phyloP scores from a whole-genome alignment of 1,284 basidiomycete species.

The Ustilago esculenta region DNA sequence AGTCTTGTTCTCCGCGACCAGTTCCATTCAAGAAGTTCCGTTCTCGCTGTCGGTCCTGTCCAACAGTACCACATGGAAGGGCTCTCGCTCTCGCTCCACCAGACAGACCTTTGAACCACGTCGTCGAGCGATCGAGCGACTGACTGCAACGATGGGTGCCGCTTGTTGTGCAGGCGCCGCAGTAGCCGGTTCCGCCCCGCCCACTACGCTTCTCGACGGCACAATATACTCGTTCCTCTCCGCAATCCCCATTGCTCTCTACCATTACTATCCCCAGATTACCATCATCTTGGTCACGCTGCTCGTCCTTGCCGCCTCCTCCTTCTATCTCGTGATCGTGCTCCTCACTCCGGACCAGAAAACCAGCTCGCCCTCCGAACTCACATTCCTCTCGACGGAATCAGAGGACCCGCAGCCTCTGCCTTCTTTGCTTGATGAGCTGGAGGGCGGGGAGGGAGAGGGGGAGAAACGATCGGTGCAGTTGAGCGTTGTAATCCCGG shows the following conservation, averaged over 20 bases:
- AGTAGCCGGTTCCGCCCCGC: conserved; percentile 13
- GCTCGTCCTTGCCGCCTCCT: background rate
- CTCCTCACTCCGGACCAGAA: conserved; percentile 26
- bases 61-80: too few species aligned
- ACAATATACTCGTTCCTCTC: conserved; percentile 33
- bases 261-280: conserved; percentile 41
- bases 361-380: conserved; percentile 13
- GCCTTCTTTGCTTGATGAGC: conserved; percentile 12
- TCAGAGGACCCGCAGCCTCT: conserved; percentile 9
- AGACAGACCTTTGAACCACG: background rate
- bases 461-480: conserved; percentile 48
- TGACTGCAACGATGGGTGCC: conserved; percentile 39
- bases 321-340: conserved; percentile 27
- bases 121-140: background rate
- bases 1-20: too few species aligned
- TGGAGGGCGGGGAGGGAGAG: background rate
- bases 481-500: conserved; percentile 84
- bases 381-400: conserved; percentile 14
- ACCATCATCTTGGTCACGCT: conserved; percentile 19
- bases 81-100: too few species aligned
- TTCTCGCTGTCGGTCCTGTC: too few species aligned
- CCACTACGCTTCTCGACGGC: conserved; percentile 23
- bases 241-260: conserved; percentile 33
- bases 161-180: conserved; percentile 47
- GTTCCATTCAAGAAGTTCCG: too few species aligned